These are phyloP conservation scores for Paramecium biaurelia DNA, from an alignment of 73 alveolate genomes.

Conservation along the genomic window DNA sequence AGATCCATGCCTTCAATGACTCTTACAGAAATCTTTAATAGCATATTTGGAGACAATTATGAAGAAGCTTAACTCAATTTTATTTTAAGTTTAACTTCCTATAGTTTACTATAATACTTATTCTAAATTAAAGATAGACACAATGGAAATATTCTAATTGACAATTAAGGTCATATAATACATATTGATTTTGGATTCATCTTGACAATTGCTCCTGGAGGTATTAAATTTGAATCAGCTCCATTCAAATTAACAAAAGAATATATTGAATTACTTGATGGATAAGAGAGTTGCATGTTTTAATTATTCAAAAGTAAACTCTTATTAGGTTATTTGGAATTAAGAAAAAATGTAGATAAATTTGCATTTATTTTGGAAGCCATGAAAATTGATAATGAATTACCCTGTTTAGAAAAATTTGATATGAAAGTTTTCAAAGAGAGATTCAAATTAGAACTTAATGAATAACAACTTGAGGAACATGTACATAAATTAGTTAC, in stretches of 20 bases:
- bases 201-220: slow-evolving; percentile 96
- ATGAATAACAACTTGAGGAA: slow-evolving; percentile 39
- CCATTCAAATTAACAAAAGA: slow-evolving; percentile 94
- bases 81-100: slow-evolving; percentile 36
- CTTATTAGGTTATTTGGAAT: slow-evolving; percentile 5
- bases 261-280: slow-evolving; percentile 40
- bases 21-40: slow-evolving; percentile 72
- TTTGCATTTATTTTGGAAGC: not conserved
- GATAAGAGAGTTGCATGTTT: slow-evolving; percentile 42
- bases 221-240: slow-evolving; percentile 93
- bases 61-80: slow-evolving; percentile 53
- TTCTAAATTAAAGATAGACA: slow-evolving; percentile 97
- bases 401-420: slow-evolving; percentile 56
- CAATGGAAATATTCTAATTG: slow-evolving; percentile 97
- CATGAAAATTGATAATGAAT: slow-evolving; percentile 43
- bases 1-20: slow-evolving; percentile 70
- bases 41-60: slow-evolving; percentile 68
- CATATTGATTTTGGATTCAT: slow-evolving; percentile 99
- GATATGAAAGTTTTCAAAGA: slow-evolving; percentile 48
- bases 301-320: not conserved
- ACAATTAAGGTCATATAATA: slow-evolving; percentile 95
- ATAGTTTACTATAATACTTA: slow-evolving; percentile 83
- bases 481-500: slow-evolving; percentile 17
- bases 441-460: not conserved
- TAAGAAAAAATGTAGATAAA: slow-evolving; percentile 2